Evolutionary conservation across 345 rosid species (phyloP), one percentile per base, ranked within the genome.

Genomic region (Citrus glauca): DNA sequence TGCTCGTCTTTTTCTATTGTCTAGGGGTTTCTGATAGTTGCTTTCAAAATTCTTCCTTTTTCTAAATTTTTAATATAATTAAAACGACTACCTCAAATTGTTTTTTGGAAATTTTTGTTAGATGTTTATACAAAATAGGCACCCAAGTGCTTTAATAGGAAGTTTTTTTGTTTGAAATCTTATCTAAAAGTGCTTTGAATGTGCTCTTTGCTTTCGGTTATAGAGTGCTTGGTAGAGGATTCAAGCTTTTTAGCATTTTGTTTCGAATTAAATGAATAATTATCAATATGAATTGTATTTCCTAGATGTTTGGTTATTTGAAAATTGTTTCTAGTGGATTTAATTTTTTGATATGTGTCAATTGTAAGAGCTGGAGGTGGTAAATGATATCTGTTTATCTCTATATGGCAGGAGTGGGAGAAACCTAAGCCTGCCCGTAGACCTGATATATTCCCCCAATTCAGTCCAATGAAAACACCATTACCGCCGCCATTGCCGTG

Each of bases 401-500:
- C 38, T 5, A 7, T 56, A 53, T 84, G 77, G 68, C 84, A 91
- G 93, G 97, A 92, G 62, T 90, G 94, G 97, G 91, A 89, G 73
- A 88, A 87, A 79, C 94, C 91, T 7, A 90, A 88, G 81, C 94
- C 97, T 16, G 94, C 90, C 64, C 87, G 94, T 73, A 89, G 97
- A 68, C 90, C 92, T 71, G 97, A 92, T 62, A 89, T 88, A 73
- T 88, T 90, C 55, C 94, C 97, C 0, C 89, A 90, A 78, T 92
- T 90, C 81, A 90, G 94, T 55, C 97, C 94, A 0, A 88, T 92
- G 93, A 92, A 89, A 83, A 90, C 94, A 81, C 94, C 94, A 2
- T 87, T 91, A 57, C 97, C 97, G 9, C 90, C 89, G 0, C 97
- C 94, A 0, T 77, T 89, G 85, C 93, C 97, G 61, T 87, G 82